phyloP scores from a whole-genome alignment of 2,329 filamentous ascomycete genomes.

The Monosporascus sp. region DNA sequence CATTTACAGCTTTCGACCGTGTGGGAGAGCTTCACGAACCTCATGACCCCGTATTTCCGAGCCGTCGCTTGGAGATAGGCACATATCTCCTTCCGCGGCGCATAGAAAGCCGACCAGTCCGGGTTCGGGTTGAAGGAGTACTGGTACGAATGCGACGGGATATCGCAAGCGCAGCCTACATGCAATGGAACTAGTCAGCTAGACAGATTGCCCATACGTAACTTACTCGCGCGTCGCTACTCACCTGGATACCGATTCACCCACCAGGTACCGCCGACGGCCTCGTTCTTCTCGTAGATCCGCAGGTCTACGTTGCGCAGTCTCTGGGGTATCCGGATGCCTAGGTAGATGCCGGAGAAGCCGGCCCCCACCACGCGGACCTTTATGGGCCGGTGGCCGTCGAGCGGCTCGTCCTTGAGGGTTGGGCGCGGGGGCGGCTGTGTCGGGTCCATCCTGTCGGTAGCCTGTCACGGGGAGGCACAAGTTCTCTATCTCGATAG shows the following conservation, averaged over 20 bases:
- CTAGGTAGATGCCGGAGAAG: constrained; percentile 31
- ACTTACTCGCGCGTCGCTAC: neutral
- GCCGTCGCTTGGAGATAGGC: constrained; percentile 43
- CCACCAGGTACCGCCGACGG: constrained; percentile 34
- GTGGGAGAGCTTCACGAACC: constrained; percentile 42
- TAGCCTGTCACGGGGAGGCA: neutral
- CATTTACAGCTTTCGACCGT: constrained; percentile 36
- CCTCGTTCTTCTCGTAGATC: constrained; percentile 30
- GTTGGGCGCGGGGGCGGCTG: constrained; percentile 8
- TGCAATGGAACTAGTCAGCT: neutral
- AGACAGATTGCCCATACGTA: neutral
- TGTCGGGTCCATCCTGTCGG: constrained; percentile 6
- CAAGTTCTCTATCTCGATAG: no score
- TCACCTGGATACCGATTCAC: constrained; percentile 32
- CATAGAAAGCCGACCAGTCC: constrained; percentile 48
- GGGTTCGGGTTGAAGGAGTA: constrained; percentile 53
- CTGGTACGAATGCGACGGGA: constrained; percentile 48
- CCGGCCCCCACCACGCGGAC: constrained; percentile 31
- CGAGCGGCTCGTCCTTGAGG: constrained; percentile 23
- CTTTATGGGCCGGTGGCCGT: constrained; percentile 27
- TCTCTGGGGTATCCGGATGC: constrained; percentile 29
- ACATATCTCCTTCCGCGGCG: constrained; percentile 42
- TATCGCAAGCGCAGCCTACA: constrained; percentile 27
- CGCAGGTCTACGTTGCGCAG: constrained; percentile 28
- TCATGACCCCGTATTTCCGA: constrained; percentile 39